Evolutionary conservation across 768 basidiomycete genomes (phyloP).

Genomic region (Aureoboletus auriporus): DNA sequence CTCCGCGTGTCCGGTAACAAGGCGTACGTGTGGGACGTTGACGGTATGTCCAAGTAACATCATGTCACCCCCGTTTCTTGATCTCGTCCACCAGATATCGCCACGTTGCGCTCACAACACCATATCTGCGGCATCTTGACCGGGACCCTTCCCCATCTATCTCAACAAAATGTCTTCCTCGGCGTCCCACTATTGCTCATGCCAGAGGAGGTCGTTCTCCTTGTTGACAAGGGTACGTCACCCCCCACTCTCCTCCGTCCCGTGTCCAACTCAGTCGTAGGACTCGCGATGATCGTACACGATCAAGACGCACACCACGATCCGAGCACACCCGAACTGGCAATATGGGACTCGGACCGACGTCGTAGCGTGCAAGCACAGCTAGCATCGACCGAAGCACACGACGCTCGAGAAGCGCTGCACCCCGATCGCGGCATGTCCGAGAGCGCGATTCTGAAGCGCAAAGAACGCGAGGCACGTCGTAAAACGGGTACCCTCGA

Average conservation of each 20-base stretch:
- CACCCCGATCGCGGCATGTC: conserved; percentile 42
- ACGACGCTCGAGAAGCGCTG: conserved; percentile 44
- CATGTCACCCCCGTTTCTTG: neutral
- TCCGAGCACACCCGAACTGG: conserved; percentile 45
- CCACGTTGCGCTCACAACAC: conserved; percentile 72
- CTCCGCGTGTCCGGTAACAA: conserved; percentile 74
- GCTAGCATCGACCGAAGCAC: conserved; percentile 44
- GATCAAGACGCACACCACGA: conserved; percentile 55
- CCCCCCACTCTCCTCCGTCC: neutral
- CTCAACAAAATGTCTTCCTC: conserved; percentile 95
- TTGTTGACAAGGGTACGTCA: conserved; percentile 70
- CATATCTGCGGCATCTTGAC: conserved; percentile 80
- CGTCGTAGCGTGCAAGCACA: conserved; percentile 46
- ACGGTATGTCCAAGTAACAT: conserved; percentile 46
- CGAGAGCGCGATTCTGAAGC: conserved; percentile 65
- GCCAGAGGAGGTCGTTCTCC: conserved; percentile 88
- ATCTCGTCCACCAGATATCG: conserved; percentile 56
- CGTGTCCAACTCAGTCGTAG: conserved; percentile 34
- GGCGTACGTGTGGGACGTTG: conserved; percentile 86
- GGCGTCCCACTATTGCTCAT: conserved; percentile 86
- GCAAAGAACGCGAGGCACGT: conserved; percentile 54
- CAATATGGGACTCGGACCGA: conserved; percentile 50
- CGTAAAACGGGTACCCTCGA: conserved; percentile 8
- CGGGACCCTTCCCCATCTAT: conserved; percentile 90
- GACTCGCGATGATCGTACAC: conserved; percentile 72